Evolutionary conservation across 345 rosid genomes (phyloP), one percentile per base, ranked within the genome.

Genomic region (Eucalyptus lansdowneana): DNA sequence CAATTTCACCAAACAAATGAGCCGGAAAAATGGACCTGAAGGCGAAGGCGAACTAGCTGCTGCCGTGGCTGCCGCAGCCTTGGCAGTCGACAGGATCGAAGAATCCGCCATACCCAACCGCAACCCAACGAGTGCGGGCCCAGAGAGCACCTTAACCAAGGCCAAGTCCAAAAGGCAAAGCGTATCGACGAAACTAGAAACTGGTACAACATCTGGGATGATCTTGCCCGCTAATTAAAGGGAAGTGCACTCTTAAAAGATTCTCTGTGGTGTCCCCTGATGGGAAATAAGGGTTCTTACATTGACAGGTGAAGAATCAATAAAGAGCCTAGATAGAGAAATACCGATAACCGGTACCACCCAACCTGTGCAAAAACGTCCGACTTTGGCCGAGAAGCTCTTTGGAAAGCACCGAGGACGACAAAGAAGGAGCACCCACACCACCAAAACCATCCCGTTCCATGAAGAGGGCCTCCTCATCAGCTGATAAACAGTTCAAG

Each of bases 31-130:
- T 80, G 90, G 92, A 42, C n/a, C 0, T 10, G 29, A 1, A 47
- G 91, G 29, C 5, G 88, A 83, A 67, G 95, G 93, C 53, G 86
- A 88, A 16, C 34, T 17, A 45, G 94, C 88, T 21, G 45, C 89
- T 24, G 94, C 94, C 9, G 95, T 92, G 37, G 96, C 95, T 83
- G 96, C 96, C 29, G 92, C 96, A 19, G 94, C 95, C 53, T 92
- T 87, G 58, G 96, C 90, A n/a, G 89, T 94, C 60, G 53, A 58
- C 58, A 80, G 34, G 6, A 44, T 88, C 16, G 69, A 91, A 89
- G 92, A 87, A 29, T 50, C 90, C 37, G 80, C 51, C 87, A 87
- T 65, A 49, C 89, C 80, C 47, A 90, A 65, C 58, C 50, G 89
- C 88, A 91, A 47, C 88, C 89, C 62, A 50, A 65, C 40, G 14